Base-by-base conservation (phyloP, 441 rosid genomes). In the Euphorbia schlechtendalii region DNA sequence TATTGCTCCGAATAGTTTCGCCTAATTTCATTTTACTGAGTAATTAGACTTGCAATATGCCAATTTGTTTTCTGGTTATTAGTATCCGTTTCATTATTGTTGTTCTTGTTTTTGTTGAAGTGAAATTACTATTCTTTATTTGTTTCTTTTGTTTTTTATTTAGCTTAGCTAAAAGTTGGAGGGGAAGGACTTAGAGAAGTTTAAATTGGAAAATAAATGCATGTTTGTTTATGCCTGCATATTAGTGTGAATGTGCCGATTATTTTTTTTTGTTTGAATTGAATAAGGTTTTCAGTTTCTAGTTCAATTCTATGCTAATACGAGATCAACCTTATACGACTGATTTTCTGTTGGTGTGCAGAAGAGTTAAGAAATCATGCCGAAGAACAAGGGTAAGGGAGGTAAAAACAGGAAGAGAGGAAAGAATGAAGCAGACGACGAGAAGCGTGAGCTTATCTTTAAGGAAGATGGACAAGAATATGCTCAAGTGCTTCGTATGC, bases 391-490 rank as follows among this genome's bases (percentile, higher is more conserved):
- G 77, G 89, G 90, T 65, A 85, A 85, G 80, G 94, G 90, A 85
- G 89, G 90, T 66, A 87, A 87, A 86, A 87, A 87, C 70, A 85
- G 86, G 83, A 87, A 87, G 85, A 85, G 93, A 79, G 93, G 93
- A 76, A 87, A 87, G 86, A 87, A 87, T 7, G 88, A 87, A 81
- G 90, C 86, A 12, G 90, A 83, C 53, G 93, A 83, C 17, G 88
- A 87, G 72, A 87, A 87, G 71, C 82, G 94, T 20, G 90, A 87
- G 81, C 90, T 87, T 4, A 75, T 85, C 53, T 85, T 85, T 36
- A 87, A 87, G 77, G 94, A 87, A 79, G 90, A 87, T 20, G 93
- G 90, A 0, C 93, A 87, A 67, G 94, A 87, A 61, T 87, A 87
- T 48, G 88, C 93, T 0, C 90, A 83, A 74, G 88, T 87, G 59